A percentile compares a stretch with the other conserved stretches of the same genome.
Conservation (phyloP, 495 filamentous ascomycete genomes). For the Aspergillus carlsbadensis region DNA sequence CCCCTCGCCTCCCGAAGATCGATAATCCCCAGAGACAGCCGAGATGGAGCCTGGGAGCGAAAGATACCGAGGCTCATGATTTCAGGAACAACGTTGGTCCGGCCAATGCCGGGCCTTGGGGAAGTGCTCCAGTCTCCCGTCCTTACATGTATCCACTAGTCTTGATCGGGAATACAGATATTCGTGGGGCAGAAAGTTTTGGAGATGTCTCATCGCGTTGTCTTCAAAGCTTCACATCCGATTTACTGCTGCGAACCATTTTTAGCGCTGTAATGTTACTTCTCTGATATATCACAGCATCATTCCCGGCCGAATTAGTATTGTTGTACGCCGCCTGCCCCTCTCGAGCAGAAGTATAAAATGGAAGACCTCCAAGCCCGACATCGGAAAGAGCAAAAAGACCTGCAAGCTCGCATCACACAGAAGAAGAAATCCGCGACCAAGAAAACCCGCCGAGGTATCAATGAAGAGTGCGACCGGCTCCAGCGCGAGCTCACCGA, state of each 20-base stretch:
- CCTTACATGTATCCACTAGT: slow-evolving; percentile 10
- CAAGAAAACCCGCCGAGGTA: slow-evolving; percentile 90
- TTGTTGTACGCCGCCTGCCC: neutral
- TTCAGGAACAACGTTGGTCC: slow-evolving; percentile 9
- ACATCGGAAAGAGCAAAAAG: slow-evolving; percentile 85
- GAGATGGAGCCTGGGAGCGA: neutral
- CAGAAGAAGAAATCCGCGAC: slow-evolving; percentile 95
- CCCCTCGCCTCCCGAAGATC: neutral
- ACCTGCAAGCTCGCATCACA: slow-evolving; percentile 79
- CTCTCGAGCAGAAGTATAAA: slow-evolving; percentile 3
- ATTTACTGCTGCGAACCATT: neutral
- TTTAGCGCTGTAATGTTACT: no score
- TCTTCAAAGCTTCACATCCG: no score
- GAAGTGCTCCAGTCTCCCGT: neutral
- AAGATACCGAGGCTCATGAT: slow-evolving; percentile 23
- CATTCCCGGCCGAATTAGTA: no score
- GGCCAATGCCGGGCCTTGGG: neutral
- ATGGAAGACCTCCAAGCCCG: slow-evolving; percentile 76
- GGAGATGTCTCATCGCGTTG: neutral
- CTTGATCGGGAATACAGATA: slow-evolving; percentile 18
- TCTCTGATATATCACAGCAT: no score
- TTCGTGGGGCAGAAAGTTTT: slow-evolving; percentile 7
- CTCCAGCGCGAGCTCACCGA: slow-evolving; percentile 69
- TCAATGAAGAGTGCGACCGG: slow-evolving; percentile 79
- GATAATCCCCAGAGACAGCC: neutral